Evolutionary conservation across 2,329 filamentous ascomycete species (phyloP).

Genomic region (Botrytis fragariae): DNA sequence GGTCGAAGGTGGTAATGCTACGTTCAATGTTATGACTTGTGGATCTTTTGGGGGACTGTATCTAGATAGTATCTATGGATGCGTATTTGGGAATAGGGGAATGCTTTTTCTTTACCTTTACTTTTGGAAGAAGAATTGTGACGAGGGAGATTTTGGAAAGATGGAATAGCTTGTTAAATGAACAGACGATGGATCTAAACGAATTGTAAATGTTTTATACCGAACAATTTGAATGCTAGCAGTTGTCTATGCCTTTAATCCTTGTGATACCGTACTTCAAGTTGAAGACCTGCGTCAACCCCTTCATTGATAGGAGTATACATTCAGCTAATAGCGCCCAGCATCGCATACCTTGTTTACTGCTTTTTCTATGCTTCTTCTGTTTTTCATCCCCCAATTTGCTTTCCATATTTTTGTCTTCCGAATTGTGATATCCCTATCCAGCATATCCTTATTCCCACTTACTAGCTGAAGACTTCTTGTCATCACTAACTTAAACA

Average conservation of each 20-base stretch:
- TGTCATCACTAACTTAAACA: not conserved
- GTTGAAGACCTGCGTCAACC: not conserved
- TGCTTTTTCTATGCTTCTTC: not conserved
- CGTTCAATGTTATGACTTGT: not conserved
- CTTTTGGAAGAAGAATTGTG: conserved; percentile 1
- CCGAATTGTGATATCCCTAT: not conserved
- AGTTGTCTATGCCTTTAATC: not conserved
- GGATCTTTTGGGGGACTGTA: not conserved
- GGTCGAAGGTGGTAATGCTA: not conserved
- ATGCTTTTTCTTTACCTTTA: not conserved
- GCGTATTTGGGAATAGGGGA: conserved; percentile 10
- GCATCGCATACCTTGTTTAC: not conserved
- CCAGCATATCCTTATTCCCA: not conserved
- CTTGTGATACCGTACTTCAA: not conserved
- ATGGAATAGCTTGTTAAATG: not conserved
- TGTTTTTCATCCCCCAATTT: not conserved
- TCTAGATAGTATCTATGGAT: conserved; percentile 12
- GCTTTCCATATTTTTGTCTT: not conserved
- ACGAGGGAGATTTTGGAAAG: not conserved
- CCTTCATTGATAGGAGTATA: not conserved
- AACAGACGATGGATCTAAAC: not conserved
- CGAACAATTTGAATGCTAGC: not conserved
- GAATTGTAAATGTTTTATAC: conserved; percentile 6
- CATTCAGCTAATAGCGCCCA: not conserved
- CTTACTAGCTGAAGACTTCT: not conserved